Percentiles rank a stretch among this genome's conserved stretches.
Conservation (phyloP, 176 grass and related monocot species). For the Thinopyrum elongatum region DNA sequence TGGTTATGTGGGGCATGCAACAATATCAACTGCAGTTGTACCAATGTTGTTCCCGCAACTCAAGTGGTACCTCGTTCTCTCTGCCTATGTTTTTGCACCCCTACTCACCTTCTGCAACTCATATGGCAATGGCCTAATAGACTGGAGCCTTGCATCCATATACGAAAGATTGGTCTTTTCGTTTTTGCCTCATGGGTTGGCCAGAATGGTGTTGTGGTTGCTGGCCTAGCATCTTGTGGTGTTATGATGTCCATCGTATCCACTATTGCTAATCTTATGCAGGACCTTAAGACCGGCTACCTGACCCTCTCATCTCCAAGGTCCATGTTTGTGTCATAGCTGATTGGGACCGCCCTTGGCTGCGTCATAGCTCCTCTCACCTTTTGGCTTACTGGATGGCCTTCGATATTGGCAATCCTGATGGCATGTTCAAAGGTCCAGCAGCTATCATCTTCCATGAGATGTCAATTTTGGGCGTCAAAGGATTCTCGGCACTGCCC, state of each 20-base stretch:
- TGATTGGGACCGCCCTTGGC: conserved; percentile 70
- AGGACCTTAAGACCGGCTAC: conserved; percentile 90
- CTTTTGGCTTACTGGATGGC: conserved; percentile 86
- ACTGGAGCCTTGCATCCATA: too few species aligned
- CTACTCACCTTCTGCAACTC: too few species aligned
- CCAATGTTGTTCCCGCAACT: too few species aligned
- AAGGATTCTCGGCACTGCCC: conserved; percentile 69
- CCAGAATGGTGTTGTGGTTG: conserved; percentile 65
- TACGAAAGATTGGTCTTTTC: conserved; percentile 68
- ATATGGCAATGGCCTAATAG: too few species aligned
- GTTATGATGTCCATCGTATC: conserved; percentile 93
- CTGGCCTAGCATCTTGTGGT: conserved; percentile 72
- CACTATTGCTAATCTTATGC: conserved; percentile 83
- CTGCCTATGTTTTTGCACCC: too few species aligned
- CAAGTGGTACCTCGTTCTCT: too few species aligned
- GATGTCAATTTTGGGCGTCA: conserved; percentile 70
- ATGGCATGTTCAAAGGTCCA: conserved; percentile 19
- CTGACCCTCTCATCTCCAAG: conserved; percentile 74
- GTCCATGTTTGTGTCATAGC: conserved; percentile 85
- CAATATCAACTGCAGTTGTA: too few species aligned
- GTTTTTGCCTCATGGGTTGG: conserved; percentile 69
- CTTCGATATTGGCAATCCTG: conserved; percentile 11
- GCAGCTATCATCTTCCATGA: conserved; percentile 74
- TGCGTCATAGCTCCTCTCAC: conserved; percentile 76
- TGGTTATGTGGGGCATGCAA: too few species aligned